These are phyloP conservation scores for Luzula sylvatica DNA, from an alignment of 176 grass and related monocot genomes.

Conservation along the genomic window DNA sequence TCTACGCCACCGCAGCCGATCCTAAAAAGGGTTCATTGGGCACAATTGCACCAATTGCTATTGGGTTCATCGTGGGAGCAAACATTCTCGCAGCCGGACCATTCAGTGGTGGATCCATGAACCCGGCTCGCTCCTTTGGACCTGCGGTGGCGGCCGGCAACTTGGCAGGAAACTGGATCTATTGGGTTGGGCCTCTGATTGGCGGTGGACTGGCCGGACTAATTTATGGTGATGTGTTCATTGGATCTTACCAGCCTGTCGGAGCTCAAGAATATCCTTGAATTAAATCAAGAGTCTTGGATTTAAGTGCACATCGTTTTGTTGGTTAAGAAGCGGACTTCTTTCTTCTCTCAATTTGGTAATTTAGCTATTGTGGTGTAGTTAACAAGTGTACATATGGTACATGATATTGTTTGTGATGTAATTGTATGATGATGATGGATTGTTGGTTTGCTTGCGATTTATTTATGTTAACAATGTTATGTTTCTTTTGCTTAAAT, in stretches of 20 bases:
- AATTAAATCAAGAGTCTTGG: background rate
- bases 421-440: too few species aligned
- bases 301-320: background rate
- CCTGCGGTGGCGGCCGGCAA: constrained; percentile 56
- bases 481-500: too few species aligned
- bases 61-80: constrained; percentile 88
- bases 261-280: constrained; percentile 40
- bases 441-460: too few species aligned
- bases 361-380: too few species aligned
- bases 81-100: constrained; percentile 79
- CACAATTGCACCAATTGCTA: constrained; percentile 68
- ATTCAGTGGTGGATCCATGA: constrained; percentile 89
- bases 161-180: constrained; percentile 88
- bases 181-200: constrained; percentile 83
- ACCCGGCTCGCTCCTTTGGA: constrained; percentile 79
- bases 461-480: too few species aligned
- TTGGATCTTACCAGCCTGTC: constrained; percentile 27
- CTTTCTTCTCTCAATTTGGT: background rate
- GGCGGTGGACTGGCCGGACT: constrained; percentile 47
- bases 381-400: constrained; percentile 25
- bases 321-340: background rate
- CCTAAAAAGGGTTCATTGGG: constrained; percentile 67
- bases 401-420: too few species aligned
- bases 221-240: constrained; percentile 24
- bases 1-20: constrained; percentile 88